Evolutionary conservation across 176 grass and related monocot genomes (phyloP).

Genomic region (Oryza rufipogon): DNA sequence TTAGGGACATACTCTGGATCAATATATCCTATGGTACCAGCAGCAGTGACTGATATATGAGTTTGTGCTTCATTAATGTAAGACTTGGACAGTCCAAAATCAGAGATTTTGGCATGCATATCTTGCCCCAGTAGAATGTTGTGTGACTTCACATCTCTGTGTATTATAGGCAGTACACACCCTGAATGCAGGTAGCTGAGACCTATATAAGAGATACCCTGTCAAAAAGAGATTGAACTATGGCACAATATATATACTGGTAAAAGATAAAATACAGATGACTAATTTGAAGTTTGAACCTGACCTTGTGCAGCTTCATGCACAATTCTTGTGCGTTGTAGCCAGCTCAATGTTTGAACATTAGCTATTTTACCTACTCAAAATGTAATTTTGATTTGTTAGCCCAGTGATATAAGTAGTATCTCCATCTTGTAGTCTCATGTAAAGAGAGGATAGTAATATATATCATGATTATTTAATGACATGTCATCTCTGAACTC

Average conservation of each 20-base stretch:
- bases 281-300: not conserved
- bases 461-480: too few species aligned
- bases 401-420: too few species aligned
- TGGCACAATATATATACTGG: too few species aligned
- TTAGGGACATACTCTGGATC: constrained; percentile 56
- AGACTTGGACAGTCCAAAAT: constrained; percentile 61
- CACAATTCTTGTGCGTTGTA: constrained; percentile 35
- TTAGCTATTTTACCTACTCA: constrained; percentile 22
- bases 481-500: too few species aligned
- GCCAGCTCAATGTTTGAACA: constrained; percentile 39
- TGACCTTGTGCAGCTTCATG: constrained; percentile 58
- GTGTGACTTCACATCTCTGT: constrained; percentile 58
- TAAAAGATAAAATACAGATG: not conserved
- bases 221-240: too few species aligned
- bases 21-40: constrained; percentile 61
- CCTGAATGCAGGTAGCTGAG: constrained; percentile 64
- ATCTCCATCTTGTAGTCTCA: too few species aligned
- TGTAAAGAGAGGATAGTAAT: too few species aligned
- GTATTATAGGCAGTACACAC: constrained; percentile 44
- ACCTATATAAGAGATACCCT: constrained; percentile 15
- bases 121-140: constrained; percentile 64
- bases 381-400: too few species aligned
- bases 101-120: constrained; percentile 52
- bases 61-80: constrained; percentile 22
- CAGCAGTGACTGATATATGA: constrained; percentile 29